Percentiles rank a stretch among this genome's conserved stretches.
Evolutionary conservation across 257 asterid genomes (phyloP).

Genomic region (Jasminum sambac): DNA sequence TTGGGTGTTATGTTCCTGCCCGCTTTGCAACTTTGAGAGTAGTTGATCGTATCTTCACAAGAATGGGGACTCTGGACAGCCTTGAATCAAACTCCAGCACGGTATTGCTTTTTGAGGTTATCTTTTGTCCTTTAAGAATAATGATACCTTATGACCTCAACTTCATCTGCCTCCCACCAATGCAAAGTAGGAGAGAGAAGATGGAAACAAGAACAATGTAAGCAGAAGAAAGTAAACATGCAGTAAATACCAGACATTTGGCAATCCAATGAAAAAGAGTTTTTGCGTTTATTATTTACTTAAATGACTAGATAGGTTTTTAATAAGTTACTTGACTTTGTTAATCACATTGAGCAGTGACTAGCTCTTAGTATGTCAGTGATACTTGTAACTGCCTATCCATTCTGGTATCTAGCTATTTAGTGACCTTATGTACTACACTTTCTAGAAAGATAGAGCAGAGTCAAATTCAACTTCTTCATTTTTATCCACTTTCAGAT

Average conservation of each 20-base stretch:
- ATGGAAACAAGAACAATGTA: background rate
- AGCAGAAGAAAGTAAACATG: slow-evolving; percentile 6
- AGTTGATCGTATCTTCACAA: slow-evolving; percentile 92
- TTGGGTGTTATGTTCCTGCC: slow-evolving; percentile 97
- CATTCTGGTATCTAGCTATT: background rate
- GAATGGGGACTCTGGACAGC: slow-evolving; percentile 93
- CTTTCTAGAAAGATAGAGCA: slow-evolving; percentile 2
- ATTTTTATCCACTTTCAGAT: background rate
- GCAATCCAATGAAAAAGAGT: background rate
- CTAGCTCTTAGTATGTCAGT: background rate
- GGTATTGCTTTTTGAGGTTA: slow-evolving; percentile 39
- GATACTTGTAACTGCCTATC: slow-evolving; percentile 1
- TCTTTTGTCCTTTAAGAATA: background rate
- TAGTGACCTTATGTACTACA: background rate
- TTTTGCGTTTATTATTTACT: background rate
- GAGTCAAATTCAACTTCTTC: background rate
- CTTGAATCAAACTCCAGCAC: slow-evolving; percentile 98
- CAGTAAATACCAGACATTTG: background rate
- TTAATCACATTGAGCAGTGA: background rate
- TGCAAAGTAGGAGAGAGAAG: background rate
- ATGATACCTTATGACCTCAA: background rate
- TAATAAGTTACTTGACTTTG: background rate
- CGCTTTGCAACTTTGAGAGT: slow-evolving; percentile 82
- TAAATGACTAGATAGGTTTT: background rate
- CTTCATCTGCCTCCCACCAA: background rate